Base-by-base conservation (phyloP, 352 stramenopile genomes). In the Phytopythium sindhum region DNA sequence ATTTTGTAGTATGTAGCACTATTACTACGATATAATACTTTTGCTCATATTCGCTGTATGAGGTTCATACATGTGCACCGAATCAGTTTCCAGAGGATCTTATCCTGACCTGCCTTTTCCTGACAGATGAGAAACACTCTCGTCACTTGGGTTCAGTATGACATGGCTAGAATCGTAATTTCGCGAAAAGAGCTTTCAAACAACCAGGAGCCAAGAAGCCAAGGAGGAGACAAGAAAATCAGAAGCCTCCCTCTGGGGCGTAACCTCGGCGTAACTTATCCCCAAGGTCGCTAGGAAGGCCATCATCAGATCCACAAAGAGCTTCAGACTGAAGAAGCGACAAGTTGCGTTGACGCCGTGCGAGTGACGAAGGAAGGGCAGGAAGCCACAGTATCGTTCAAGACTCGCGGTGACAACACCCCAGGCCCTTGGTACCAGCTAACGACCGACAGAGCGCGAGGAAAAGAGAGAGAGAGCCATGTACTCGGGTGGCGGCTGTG, bases 401-500 rank as follows among this genome's bases (percentile, higher is more conserved):
- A 17, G 41, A n/a, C 6, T 21, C 17, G 3, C 7, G 17, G 15
- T 4, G 17, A 2, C 41, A 5, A 47, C 41, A 23, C 15, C 39
- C 6, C 2, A 47, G 37, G 41, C 41, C 31, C 8, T 35, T 35
- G 31, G 4, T 11, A 10, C 42, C 42, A 50, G 42, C 42, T 23
- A 50, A 23, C 21, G 5, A n/a, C 41, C 19, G 42, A 50, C 21
- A 50, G 8, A 47, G 41, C 35, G 15, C 26, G 17, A 55, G 68
- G 50, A 50, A 54, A 35, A 65, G 21, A 44, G 39, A 10, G 39
- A 44, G 39, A 28, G 17, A 63, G 53, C 26, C 28, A 93, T 93
- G 81, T 90, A 93, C 70, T 75, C 66, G 8, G 39, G 37, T 19
- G 65, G 70, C 66, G 77, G 75, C 67, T 72, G 73, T 9, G 67